phyloP scores from a whole-genome alignment of 179 eudicot genomes.

The Monotropa hypopitys region DNA sequence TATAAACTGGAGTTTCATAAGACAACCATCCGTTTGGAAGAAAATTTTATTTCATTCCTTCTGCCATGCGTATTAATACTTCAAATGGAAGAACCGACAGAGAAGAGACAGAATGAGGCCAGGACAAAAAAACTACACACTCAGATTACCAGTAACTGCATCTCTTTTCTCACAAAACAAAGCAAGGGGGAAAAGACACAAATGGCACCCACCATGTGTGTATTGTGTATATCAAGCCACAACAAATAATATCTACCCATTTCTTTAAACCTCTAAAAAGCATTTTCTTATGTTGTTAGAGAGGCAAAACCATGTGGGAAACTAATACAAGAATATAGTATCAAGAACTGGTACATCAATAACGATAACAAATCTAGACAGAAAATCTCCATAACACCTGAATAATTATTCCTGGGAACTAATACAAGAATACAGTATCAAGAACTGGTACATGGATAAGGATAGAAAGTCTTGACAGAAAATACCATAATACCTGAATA shows the following conservation, averaged over 20 bases:
- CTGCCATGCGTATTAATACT: background rate
- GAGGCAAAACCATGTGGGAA: background rate
- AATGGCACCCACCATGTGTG: background rate
- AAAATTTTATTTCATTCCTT: background rate
- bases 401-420: conserved; percentile 9
- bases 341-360: background rate
- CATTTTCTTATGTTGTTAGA: background rate
- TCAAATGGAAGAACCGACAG: background rate
- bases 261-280: background rate
- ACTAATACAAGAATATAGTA: background rate
- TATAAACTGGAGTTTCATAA: background rate
- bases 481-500: conserved; percentile 29
- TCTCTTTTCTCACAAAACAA: background rate
- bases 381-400: conserved; percentile 27
- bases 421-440: background rate
- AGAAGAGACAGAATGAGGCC: background rate
- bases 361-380: background rate
- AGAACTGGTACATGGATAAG: background rate
- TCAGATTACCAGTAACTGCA: background rate
- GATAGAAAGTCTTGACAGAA: background rate
- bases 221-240: background rate
- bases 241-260: background rate
- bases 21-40: background rate
- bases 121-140: background rate
- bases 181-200: too few species aligned